These are phyloP conservation scores for Eucalyptus sp. DNA, from an alignment of 345 rosid genomes.

Conservation along the genomic window DNA sequence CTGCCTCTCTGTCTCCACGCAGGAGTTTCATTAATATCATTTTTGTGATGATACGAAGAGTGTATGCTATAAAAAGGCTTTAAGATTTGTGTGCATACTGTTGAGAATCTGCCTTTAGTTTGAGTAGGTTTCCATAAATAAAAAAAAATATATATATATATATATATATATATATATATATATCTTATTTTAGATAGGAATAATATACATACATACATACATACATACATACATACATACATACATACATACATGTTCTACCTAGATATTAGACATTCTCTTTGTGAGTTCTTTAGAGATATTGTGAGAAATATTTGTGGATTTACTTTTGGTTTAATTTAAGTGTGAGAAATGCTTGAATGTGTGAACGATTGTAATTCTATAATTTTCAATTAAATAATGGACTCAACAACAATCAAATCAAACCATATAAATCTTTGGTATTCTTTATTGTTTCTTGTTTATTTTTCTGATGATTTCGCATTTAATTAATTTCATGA, in stretches of 20 bases:
- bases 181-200: no score
- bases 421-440: neutral
- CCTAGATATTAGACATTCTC: neutral
- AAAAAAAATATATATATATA: no score
- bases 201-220: no score
- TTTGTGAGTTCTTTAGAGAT: neutral
- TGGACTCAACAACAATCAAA: neutral
- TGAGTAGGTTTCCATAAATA: neutral
- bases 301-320: neutral
- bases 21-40: neutral
- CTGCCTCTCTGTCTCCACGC: neutral
- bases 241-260: neutral
- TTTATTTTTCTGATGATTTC: neutral
- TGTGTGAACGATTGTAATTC: accelerated
- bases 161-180: no score
- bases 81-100: neutral
- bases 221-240: no score
- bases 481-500: neutral
- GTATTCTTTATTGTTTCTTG: neutral
- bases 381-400: no score
- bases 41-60: neutral
- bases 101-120: neutral
- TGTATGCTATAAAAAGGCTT: neutral
- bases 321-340: neutral
- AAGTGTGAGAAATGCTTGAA: neutral